phyloP scores from a whole-genome alignment of 1,284 basidiomycete species.

The Marasmius fiardii region DNA sequence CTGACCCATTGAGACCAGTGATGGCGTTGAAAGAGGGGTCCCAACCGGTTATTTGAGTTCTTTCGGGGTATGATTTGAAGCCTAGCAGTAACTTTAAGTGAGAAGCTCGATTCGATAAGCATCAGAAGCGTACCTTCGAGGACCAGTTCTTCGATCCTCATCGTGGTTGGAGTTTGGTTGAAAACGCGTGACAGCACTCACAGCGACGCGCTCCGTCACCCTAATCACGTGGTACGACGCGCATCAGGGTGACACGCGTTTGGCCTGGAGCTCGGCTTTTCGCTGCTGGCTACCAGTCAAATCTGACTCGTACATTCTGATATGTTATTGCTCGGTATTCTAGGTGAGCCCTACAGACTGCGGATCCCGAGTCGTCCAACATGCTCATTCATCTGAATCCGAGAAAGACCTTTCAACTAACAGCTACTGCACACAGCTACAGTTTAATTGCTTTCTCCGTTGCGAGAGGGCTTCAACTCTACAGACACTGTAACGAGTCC shows the following conservation, averaged over 20 bases:
- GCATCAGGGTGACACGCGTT: not conserved
- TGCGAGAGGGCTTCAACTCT: too few relatives aligned
- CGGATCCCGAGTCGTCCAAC: too few relatives aligned
- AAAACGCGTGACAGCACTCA: slow-evolving; percentile 3
- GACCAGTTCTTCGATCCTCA: slow-evolving; percentile 83
- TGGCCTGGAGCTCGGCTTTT: too few relatives aligned
- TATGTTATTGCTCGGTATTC: too few relatives aligned
- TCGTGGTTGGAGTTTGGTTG: slow-evolving; percentile 27
- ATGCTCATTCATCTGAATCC: too few relatives aligned
- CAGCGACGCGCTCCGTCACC: not conserved
- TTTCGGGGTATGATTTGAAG: slow-evolving; percentile 96
- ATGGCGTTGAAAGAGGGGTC: slow-evolving; percentile 97
- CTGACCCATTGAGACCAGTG: slow-evolving; percentile 92
- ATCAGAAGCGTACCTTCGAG: slow-evolving; percentile 53
- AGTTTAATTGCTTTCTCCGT: too few relatives aligned
- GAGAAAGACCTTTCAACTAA: too few relatives aligned
- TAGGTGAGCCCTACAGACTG: too few relatives aligned
- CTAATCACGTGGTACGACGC: not conserved
- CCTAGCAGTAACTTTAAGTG: slow-evolving; percentile 39
- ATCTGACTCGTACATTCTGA: too few relatives aligned
- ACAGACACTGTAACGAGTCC: too few relatives aligned
- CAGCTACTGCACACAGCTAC: too few relatives aligned
- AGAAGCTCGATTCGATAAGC: not conserved
- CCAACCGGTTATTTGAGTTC: slow-evolving; percentile 94
- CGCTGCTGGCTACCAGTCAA: too few relatives aligned